Percentiles rank a stretch among this genome's conserved stretches.
These are phyloP conservation scores for Verticillium nubilum DNA, from an alignment of 2,329 filamentous ascomycete genomes.

Conservation along the genomic window DNA sequence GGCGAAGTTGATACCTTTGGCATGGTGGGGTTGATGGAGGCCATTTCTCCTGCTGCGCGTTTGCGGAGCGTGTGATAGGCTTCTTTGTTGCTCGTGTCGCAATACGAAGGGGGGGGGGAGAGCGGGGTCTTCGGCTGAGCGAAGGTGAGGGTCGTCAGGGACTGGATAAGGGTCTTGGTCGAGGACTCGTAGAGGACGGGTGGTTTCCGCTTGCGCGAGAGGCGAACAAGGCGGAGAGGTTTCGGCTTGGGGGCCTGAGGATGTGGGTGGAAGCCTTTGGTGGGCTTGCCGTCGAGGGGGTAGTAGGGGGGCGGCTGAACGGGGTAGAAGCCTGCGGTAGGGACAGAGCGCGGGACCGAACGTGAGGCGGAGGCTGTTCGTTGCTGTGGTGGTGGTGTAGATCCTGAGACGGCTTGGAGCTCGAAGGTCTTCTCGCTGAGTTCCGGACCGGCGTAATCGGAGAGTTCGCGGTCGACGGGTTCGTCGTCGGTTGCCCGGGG, in stretches of 20 bases:
- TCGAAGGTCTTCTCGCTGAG: conserved; percentile 4
- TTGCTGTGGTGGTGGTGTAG: background rate
- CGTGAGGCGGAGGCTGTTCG: background rate
- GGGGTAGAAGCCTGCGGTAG: background rate
- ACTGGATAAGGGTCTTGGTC: conserved; percentile 12
- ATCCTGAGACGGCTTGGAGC: background rate
- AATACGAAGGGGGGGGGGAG: background rate
- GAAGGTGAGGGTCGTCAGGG: conserved; percentile 5
- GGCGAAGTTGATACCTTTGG: conserved; percentile 3
- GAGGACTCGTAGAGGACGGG: conserved; percentile 17
- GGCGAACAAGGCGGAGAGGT: conserved; percentile 16
- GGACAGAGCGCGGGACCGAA: conserved; percentile 2
- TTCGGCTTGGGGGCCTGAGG: background rate
- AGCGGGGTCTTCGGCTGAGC: background rate
- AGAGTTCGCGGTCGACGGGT: conserved; percentile 8
- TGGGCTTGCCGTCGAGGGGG: conserved; percentile 3
- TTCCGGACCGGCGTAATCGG: conserved; percentile 5
- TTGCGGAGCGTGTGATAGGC: background rate
- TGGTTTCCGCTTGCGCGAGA: conserved; percentile 12
- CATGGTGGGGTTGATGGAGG: background rate
- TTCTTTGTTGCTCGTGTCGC: background rate
- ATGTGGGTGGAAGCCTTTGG: background rate
- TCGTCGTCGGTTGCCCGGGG: conserved; percentile 9
- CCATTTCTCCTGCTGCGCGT: background rate
- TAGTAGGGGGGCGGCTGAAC: conserved; percentile 5